Evolutionary conservation across 257 asterid species (phyloP), one percentile per base, ranked within the genome.

Genomic region (Cynanchum wilfordii): DNA sequence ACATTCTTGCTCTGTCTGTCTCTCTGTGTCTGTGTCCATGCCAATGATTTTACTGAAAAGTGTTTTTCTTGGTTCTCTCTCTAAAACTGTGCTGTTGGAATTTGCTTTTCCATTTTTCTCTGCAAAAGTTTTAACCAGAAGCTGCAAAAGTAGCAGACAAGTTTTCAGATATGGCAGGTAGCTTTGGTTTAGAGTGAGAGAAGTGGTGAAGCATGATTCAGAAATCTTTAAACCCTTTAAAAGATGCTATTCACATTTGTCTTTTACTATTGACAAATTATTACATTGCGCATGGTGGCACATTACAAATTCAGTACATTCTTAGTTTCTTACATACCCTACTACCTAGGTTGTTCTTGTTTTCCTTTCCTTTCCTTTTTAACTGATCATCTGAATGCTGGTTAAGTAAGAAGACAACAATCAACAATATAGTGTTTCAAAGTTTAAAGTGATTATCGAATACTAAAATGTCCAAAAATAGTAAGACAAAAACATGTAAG

Each of bases 21-120:
- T 75, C 4, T 33, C 38, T 33, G 36, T 50, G 19, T 3, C n/a
- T 50, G 42, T 75, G 76, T 79, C 56, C 62, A 54, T 77, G 84
- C 82, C 86, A 84, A 88, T 86, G 86, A 87, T 88, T 88, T 86
- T 82, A 78, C 86, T 92, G 87, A 81, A 82, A 85, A 86, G 89
- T 75, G 60, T 72, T 83, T 82, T 76, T 76, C 83, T 87, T 81
- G 85, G 82, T 70, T 78, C 55, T 76, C 84, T 75, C 84, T 73
- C 78, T 81, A 76, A 59, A 22, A 33, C 71, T 24, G 36, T 68
- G 68, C 52, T 49, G 45, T 44, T n/a, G 57, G 69, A 62, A 73
- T 33, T 68, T 77, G 59, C 71, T 79, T 77, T 79, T 29, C 13
- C n/a, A 73, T 69, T 1, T 51, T 20, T 15, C 30, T 57, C 72